These are phyloP conservation scores for Rauvolfia tetraphylla DNA, from an alignment of 257 asterid species.

Conservation along the genomic window DNA sequence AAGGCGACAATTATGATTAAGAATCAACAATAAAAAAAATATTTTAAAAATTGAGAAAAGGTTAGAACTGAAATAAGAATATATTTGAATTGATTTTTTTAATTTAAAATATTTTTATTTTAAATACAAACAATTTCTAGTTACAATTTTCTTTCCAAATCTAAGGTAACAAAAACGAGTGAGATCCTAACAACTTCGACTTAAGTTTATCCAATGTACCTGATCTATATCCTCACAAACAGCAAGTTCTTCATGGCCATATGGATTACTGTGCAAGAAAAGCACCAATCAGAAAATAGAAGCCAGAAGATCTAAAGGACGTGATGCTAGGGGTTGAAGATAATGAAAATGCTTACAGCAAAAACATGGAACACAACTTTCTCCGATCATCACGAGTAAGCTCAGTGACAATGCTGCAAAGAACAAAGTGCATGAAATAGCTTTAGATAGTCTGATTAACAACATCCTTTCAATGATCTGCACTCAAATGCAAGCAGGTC, in stretches of 20 bases:
- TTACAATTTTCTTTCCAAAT: too few relatives aligned
- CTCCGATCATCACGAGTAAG: slow-evolving; percentile 90
- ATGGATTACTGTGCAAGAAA: slow-evolving; percentile 57
- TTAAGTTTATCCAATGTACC: too few relatives aligned
- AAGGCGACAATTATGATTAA: too few relatives aligned
- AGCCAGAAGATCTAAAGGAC: background rate
- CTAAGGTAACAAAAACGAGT: too few relatives aligned
- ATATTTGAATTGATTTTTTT: too few relatives aligned
- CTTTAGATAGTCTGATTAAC: background rate
- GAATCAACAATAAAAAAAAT: too few relatives aligned
- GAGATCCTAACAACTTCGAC: too few relatives aligned
- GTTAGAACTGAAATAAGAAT: too few relatives aligned
- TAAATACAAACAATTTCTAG: too few relatives aligned
- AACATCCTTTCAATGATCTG: background rate
- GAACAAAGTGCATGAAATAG: slow-evolving; percentile 9
- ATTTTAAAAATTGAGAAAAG: too few relatives aligned
- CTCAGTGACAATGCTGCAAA: slow-evolving; percentile 90
- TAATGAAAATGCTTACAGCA: slow-evolving; percentile 59
- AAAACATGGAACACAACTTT: slow-evolving; percentile 76
- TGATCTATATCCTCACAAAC: slow-evolving; percentile 84
- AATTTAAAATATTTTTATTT: too few relatives aligned
- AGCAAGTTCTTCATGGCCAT: slow-evolving; percentile 95
- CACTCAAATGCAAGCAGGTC: slow-evolving; percentile 78
- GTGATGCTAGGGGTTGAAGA: background rate
- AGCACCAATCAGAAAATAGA: slow-evolving; percentile 25